Percentiles rank a stretch among this genome's conserved stretches.
These are phyloP conservation scores for Drechslerella coelobrocha DNA, from an alignment of 2,329 filamentous ascomycete genomes.

Conservation along the genomic window DNA sequence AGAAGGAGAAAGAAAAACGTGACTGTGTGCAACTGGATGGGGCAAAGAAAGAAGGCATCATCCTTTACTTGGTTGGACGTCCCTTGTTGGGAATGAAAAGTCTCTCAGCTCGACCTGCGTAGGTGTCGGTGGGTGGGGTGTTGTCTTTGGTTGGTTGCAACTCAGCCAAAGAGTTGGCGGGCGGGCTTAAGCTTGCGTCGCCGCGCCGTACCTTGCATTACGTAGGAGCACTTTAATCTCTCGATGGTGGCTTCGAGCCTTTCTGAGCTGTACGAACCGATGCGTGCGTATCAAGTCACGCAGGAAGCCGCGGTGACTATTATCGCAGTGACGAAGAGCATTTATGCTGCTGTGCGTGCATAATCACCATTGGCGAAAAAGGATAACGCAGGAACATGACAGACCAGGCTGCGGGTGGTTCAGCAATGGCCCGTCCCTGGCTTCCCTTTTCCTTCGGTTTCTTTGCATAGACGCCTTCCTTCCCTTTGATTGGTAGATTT, in stretches of 20 bases:
- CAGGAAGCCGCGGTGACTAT: slow-evolving; percentile 27
- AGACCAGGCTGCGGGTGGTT: slow-evolving; percentile 25
- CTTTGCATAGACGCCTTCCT: slow-evolving; percentile 22
- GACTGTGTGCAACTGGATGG: slow-evolving; percentile 22
- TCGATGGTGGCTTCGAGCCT: slow-evolving; percentile 12
- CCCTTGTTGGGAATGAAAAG: slow-evolving; percentile 43
- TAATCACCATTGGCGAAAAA: neutral
- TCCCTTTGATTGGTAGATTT: slow-evolving; percentile 18
- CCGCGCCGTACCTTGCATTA: slow-evolving; percentile 31
- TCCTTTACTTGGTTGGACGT: slow-evolving; percentile 5
- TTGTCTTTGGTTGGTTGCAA: slow-evolving; percentile 24
- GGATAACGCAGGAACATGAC: slow-evolving; percentile 20
- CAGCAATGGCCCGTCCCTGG: slow-evolving; percentile 23
- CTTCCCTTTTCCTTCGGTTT: slow-evolving; percentile 13
- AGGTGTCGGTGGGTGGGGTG: slow-evolving; percentile 24
- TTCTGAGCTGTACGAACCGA: slow-evolving; percentile 13
- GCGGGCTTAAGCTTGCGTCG: neutral
- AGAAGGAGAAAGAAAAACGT: slow-evolving; percentile 28
- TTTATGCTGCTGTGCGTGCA: slow-evolving; percentile 14
- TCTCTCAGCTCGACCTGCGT: slow-evolving; percentile 16
- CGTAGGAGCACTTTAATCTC: slow-evolving; percentile 25
- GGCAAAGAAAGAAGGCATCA: too few relatives aligned
- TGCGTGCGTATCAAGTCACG: neutral
- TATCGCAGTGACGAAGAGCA: too few relatives aligned
- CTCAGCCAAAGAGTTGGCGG: slow-evolving; percentile 18